A percentile compares a stretch with the other conserved stretches of the same genome.
Conservation (phyloP, 768 basidiomycete species). For the Boletus reticuloceps region DNA sequence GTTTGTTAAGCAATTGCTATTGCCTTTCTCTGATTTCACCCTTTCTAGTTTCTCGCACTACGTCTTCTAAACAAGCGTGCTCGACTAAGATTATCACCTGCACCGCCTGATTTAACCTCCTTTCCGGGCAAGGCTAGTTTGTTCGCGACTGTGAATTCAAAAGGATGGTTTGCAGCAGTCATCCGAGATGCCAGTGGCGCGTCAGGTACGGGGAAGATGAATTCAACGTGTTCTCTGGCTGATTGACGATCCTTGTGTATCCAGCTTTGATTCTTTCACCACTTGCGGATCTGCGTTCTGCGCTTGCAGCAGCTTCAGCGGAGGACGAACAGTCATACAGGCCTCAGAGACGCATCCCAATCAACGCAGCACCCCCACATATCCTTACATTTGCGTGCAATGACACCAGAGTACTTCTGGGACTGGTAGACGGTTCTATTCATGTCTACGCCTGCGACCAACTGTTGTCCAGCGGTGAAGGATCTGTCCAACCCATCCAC, state of each 20-base stretch:
- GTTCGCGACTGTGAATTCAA: slow-evolving; percentile 57
- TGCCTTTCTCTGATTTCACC: slow-evolving; percentile 3
- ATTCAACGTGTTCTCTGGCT: not conserved
- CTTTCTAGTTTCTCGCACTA: slow-evolving; percentile 37
- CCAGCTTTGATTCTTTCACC: slow-evolving; percentile 63
- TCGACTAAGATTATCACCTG: slow-evolving; percentile 60
- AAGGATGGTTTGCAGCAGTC: slow-evolving; percentile 71
- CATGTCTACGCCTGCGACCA: slow-evolving; percentile 55
- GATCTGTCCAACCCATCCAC: slow-evolving; percentile 46
- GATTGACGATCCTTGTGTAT: not conserved
- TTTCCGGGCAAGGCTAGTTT: slow-evolving; percentile 47
- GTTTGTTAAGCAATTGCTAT: not conserved
- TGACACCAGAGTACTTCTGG: slow-evolving; percentile 60
- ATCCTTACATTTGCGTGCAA: slow-evolving; percentile 55
- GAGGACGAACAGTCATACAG: slow-evolving; percentile 42
- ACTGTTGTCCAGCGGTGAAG: slow-evolving; percentile 46
- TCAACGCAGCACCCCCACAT: slow-evolving; percentile 47
- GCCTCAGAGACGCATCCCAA: slow-evolving; percentile 50
- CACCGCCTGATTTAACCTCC: slow-evolving; percentile 42
- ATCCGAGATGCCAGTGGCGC: slow-evolving; percentile 33
- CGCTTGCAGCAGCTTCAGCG: slow-evolving; percentile 42
- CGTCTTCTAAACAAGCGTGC: slow-evolving; percentile 55
- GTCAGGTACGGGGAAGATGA: slow-evolving; percentile 35
- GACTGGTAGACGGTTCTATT: slow-evolving; percentile 56
- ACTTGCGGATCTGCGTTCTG: slow-evolving; percentile 56